Conservation (phyloP, 495 filamentous ascomycete species). For the Daldinia decipiens region DNA sequence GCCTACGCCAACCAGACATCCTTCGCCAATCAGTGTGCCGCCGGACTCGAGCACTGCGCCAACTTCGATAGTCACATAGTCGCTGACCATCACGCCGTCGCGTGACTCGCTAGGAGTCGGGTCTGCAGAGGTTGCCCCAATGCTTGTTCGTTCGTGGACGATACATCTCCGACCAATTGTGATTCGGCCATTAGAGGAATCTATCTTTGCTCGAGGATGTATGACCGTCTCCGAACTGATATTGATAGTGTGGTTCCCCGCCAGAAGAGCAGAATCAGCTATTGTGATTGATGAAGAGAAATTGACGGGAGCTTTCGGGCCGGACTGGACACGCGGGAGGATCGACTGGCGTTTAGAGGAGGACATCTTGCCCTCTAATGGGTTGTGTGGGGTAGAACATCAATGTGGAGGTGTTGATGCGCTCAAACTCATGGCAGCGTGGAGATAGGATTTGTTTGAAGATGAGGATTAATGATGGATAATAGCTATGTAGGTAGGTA, state of each 20-base stretch:
- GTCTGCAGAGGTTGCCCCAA: constrained; percentile 61
- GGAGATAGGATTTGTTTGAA: neutral
- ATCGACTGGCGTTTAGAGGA: constrained; percentile 63
- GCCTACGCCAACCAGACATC: constrained; percentile 69
- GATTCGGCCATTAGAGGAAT: constrained; percentile 74
- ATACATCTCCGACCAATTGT: constrained; percentile 78
- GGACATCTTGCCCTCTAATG: constrained; percentile 42
- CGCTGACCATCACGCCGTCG: constrained; percentile 61
- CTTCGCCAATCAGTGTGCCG: constrained; percentile 69
- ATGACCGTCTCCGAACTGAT: constrained; percentile 79
- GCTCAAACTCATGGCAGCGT: constrained; percentile 24
- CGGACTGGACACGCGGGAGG: constrained; percentile 55
- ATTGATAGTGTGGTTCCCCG: constrained; percentile 75
- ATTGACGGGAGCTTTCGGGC: constrained; percentile 72
- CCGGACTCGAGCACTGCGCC: constrained; percentile 69
- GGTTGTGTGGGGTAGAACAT: neutral
- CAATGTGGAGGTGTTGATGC: constrained; percentile 6
- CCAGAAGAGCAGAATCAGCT: constrained; percentile 77
- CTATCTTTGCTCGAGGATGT: constrained; percentile 80
- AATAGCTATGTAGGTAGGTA: too few relatives aligned
- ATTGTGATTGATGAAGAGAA: constrained; percentile 77
- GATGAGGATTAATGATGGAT: neutral
- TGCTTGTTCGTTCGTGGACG: constrained; percentile 73
- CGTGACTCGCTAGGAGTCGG: constrained; percentile 45
- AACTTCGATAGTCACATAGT: constrained; percentile 69